These are phyloP conservation scores for Acanthochlamys bracteata DNA, from an alignment of 106 monocot species.

Conservation along the genomic window DNA sequence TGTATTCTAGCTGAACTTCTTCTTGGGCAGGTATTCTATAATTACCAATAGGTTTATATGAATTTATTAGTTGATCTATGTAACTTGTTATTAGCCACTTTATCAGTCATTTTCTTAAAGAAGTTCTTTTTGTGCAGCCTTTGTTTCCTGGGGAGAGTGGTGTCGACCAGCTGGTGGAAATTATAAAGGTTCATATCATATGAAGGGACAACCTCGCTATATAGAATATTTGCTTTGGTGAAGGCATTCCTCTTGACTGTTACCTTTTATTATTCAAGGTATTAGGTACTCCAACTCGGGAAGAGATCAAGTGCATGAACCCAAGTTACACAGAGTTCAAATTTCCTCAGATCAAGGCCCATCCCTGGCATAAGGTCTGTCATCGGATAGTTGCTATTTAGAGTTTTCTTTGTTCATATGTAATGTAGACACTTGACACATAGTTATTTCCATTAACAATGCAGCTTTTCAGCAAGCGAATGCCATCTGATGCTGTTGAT, in stretches of 20 bases:
- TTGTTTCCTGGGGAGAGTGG: conserved; percentile 65
- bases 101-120: no score
- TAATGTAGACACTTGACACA: neutral
- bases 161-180: conserved; percentile 56
- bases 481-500: conserved; percentile 40
- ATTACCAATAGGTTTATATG: neutral
- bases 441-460: conserved; percentile 4
- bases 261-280: conserved; percentile 16
- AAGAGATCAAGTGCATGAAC: conserved; percentile 55
- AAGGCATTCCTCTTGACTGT: neutral
- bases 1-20: conserved; percentile 57
- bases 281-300: conserved; percentile 44
- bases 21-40: conserved; percentile 30
- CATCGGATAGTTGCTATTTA: neutral
- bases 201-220: no score
- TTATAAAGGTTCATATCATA: conserved; percentile 38
- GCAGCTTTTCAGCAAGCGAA: conserved; percentile 39
- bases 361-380: conserved; percentile 39
- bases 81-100: no score
- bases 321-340: conserved; percentile 47
- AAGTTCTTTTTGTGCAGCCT: conserved; percentile 28
- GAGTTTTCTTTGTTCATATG: no score
- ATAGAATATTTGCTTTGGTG: no score
- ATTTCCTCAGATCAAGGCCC: conserved; percentile 44
- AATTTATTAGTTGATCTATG: neutral